Evolutionary conservation across 1,284 basidiomycete genomes (phyloP), one percentile per base, ranked within the genome.

Genomic region (Meira miltonrushii): DNA sequence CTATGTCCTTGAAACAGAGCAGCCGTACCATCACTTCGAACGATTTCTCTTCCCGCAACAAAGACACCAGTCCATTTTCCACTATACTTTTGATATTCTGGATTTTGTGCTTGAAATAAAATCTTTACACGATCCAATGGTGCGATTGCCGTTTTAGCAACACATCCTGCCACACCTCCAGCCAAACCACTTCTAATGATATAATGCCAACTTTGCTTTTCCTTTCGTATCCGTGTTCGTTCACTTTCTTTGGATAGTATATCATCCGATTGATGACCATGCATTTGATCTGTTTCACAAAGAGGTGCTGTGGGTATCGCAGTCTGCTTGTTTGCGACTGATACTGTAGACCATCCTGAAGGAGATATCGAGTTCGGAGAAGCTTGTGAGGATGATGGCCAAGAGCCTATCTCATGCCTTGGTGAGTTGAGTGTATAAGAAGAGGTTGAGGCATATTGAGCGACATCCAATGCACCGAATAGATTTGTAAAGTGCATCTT

Each of bases 101-200:
- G 89, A 79, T 95, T 95, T 9, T 90, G 91, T 0, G 95, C 92
- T 79, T 99, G 95, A 78, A 98, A 97, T 55, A 99, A 85, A 71
- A 99, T 99, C 82, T 99, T 99, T 74, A 99, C 93, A 70, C 95
- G 84, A 79, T 99, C 95, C 28, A 99, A 84, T 1, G 95, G 95
- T 21, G 95, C 95, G 57, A 99, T 92, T 19, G 89, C 88, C 8
- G 95, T 94, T 81, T 98, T 99, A 52, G 93, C 93, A 60, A 93
- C 85, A 79, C 93, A 95, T 59, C 92, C 93, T 33, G 93, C 92
- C 55, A 94, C 81, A 40, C 93, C 93, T 58, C 93, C 93, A 37
- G 92, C 92, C 52, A 95, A 78, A 48, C 92, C 90, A 48, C 88
- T 89, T 69, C 88, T 86, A 65, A 88, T 73, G 65, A 87, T 83